Conservation (phyloP, 495 filamentous ascomycete genomes). For the Rhizodiscina lignyota region DNA sequence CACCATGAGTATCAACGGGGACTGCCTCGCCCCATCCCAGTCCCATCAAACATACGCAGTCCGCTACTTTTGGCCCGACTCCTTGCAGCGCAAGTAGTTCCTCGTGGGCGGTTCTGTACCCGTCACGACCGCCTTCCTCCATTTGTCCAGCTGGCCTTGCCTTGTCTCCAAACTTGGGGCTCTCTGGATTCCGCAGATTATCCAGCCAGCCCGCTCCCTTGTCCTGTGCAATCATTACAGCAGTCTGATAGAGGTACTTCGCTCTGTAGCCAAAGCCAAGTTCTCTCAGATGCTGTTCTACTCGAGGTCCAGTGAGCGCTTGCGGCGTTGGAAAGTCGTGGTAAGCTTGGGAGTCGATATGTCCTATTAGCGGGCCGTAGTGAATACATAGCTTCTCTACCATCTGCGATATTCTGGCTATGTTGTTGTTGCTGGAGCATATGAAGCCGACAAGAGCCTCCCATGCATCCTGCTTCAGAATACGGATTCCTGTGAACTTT, state of each 20-base stretch:
- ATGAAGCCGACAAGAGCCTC: constrained; percentile 90
- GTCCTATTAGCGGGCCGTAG: constrained; percentile 64
- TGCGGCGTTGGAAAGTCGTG: constrained; percentile 76
- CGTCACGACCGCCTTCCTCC: constrained; percentile 39
- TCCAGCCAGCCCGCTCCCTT: constrained; percentile 60
- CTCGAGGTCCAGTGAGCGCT: constrained; percentile 45
- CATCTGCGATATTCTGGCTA: constrained; percentile 87
- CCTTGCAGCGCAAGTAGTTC: constrained; percentile 62
- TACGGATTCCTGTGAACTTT: constrained; percentile 83
- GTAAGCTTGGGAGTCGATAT: constrained; percentile 51
- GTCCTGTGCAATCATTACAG: constrained; percentile 50
- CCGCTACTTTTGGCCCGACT: constrained; percentile 90
- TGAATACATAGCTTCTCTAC: constrained; percentile 78
- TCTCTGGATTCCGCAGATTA: constrained; percentile 58
- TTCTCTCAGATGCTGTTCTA: constrained; percentile 61
- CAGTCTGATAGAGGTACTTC: constrained; percentile 77
- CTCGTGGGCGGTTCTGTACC: constrained; percentile 71
- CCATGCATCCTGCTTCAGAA: constrained; percentile 90
- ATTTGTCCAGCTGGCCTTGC: constrained; percentile 28
- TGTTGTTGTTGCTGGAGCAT: constrained; percentile 98
- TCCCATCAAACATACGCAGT: constrained; percentile 94
- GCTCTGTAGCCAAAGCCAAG: constrained; percentile 93
- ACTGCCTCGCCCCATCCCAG: constrained; percentile 93
- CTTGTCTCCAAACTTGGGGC: constrained; percentile 37
- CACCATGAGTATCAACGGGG: constrained; percentile 86